Conservation (phyloP, 352 stramenopile genomes). For the Pythium guiyangense region DNA sequence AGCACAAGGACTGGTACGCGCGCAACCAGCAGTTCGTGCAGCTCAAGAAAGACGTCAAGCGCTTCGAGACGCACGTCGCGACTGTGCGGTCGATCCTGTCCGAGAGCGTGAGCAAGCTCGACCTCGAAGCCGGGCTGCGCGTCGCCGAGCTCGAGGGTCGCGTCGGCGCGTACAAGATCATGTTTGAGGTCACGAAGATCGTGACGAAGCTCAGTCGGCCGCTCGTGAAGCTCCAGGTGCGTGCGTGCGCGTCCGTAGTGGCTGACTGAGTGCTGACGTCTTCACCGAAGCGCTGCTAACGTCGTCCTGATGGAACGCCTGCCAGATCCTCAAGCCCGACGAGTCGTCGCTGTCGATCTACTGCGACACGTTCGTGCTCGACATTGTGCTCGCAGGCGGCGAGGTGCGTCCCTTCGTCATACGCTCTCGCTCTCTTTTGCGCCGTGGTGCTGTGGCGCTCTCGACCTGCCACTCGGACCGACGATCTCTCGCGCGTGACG, state of each 20-base stretch:
- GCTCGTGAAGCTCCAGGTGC: conserved; percentile 69
- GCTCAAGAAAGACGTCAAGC: conserved; percentile 78
- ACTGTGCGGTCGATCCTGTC: conserved; percentile 67
- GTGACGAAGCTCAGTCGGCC: conserved; percentile 79
- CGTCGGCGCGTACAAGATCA: conserved; percentile 84
- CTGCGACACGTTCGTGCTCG: conserved; percentile 86
- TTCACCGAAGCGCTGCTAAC: neutral
- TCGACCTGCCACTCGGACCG: neutral
- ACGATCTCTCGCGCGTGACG: neutral
- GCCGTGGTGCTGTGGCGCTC: neutral
- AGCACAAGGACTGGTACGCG: conserved; percentile 87
- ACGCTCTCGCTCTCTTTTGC: neutral
- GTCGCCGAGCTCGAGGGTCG: conserved; percentile 80
- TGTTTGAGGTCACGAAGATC: conserved; percentile 89
- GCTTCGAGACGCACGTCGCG: conserved; percentile 70
- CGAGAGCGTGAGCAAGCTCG: conserved; percentile 80
- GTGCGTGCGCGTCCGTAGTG: neutral
- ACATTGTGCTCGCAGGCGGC: conserved; percentile 73
- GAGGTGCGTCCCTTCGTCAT: conserved; percentile 25
- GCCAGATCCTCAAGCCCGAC: conserved; percentile 80
- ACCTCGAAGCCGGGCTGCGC: conserved; percentile 76
- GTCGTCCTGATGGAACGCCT: too few species aligned
- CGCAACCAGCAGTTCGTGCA: conserved; percentile 89
- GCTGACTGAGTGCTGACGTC: neutral
- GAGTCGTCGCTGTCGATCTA: conserved; percentile 84